Base-by-base conservation (phyloP, 208 protist genomes). In the Trypanosoma rangeli region DNA sequence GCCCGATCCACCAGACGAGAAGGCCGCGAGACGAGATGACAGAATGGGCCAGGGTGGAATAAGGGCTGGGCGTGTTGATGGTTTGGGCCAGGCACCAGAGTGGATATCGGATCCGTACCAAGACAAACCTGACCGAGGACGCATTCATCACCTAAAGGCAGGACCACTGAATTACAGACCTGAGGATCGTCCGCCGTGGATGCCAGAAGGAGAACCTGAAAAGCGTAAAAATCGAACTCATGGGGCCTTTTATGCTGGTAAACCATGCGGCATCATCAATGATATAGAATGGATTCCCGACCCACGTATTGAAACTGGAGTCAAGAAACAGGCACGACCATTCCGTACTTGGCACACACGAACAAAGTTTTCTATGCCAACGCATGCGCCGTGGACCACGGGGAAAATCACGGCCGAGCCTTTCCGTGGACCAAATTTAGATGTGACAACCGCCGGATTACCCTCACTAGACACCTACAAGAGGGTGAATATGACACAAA, bases 271-370 rank as follows among this genome's bases (percentile, higher is more conserved):
- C 22, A 80, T 90, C 70, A 87, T 84, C 50, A 85, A 83, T 29
- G 84, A 91, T 57, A 67, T 79, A 58, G 86, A 93, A 77, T 93
- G 87, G 86, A 90, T 94, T 48, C 92, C 92, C 2, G 89, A 97
- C 70, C 92, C 92, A 59, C 89, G 91, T 53, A 68, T 86, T 66
- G 83, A 90, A 64, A 79, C 65, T 13, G 48, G 64, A 28, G 79
- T 97, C 49, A 85, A 85, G 70, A 80, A 78, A 62, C 57, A 81
- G 5, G 58, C 72, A 22, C 74, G 84, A 31, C 92, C 89, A 15
- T 94, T 97, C 80, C 81, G 86, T 31, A 97, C 89, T 39, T 97
- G 89, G 87, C 87, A 97, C 76, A 97, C 92, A 15, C 71, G 81
- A 49, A 92, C 88, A 55, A 97, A 97, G 76, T 92, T 83, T 81